These are phyloP conservation scores for Candida sp. DNA, from an alignment of 1,139 yeast genomes.

Conservation along the genomic window DNA sequence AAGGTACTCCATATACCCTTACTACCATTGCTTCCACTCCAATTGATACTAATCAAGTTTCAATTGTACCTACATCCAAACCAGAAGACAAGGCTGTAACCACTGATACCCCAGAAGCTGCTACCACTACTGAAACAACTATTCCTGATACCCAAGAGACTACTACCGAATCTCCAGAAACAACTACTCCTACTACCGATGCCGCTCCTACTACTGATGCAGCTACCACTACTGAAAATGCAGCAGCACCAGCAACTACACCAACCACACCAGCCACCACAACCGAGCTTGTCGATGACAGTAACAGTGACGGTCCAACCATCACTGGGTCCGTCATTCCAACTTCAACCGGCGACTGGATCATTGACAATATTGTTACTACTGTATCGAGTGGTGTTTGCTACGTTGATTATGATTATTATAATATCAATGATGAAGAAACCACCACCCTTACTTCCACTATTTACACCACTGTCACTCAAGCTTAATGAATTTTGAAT, in stretches of 20 bases:
- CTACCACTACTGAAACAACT: too few species aligned
- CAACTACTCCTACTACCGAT: conserved; percentile 1
- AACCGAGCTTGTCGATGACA: conserved; percentile 2
- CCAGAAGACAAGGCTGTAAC: not conserved
- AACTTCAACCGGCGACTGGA: conserved; percentile 33
- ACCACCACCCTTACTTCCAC: conserved; percentile 41
- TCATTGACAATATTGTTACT: conserved; percentile 35
- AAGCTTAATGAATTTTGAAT: conserved; percentile 1
- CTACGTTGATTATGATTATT: conserved; percentile 42
- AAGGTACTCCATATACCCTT: conserved; percentile 36
- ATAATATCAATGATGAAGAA: conserved; percentile 27
- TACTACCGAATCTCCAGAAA: not conserved
- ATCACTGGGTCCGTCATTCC: conserved; percentile 31
- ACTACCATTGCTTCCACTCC: conserved; percentile 39
- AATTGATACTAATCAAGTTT: conserved; percentile 14
- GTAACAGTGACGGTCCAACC: conserved; percentile 22
- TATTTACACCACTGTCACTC: conserved; percentile 35
- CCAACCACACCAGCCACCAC: not conserved
- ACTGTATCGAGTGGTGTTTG: conserved; percentile 34
- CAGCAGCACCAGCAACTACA: conserved; percentile 3
- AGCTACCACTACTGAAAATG: conserved; percentile 1
- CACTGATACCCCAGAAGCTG: not conserved
- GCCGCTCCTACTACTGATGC: conserved; percentile 3
- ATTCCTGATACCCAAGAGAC: not conserved
- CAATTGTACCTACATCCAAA: not conserved